Evolutionary conservation across 441 rosid genomes (phyloP), one percentile per base, ranked within the genome.

Genomic region (Aquilaria agallochum): DNA sequence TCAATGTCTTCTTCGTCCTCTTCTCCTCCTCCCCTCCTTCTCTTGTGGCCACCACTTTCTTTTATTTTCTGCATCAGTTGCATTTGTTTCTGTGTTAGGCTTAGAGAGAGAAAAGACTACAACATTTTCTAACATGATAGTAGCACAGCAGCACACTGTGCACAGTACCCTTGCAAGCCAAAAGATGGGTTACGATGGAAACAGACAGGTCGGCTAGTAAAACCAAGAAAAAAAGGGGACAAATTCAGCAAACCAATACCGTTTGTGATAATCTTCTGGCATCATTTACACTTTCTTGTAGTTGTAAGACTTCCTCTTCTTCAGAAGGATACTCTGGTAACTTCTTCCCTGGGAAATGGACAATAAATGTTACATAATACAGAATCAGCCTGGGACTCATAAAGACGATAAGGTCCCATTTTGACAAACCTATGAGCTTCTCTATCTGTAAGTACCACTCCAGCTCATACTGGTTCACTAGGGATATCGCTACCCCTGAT

Each of bases 391-490:
- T 40, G 9, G 10, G 45, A 40, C 45, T 40, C 45, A 40, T 6
- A 40, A 7, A 40, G 3, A 40, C 45, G 9, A 4, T 10, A 40
- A 40, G 45, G 5, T 5, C 9, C 9, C 9, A 40, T 48, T 50
- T 5, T 5, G 31, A 53, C 84, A 56, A 74, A 92, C 98, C 97
- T 8, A 89, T 86, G 63, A 95, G 98, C 65, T 86, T 82, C 75
- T 92, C 97, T 64, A 95, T 95, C 72, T 83, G 95, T 50, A 88
- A n/a, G 75, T 77, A 95, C 98, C 98, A 95, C 77, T 92, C 97
- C 32, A 95, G 62, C 75, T 95, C 98, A 61, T 92, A 95, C 79
- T 88, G 97, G 72, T 84, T 92, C 30, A 88, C 97, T 31, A 95
- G 85, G 27, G 99, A 95, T 69, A 95, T 81, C 34, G 92, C 99